phyloP scores from a whole-genome alignment of 164 flowering plant genomes.

The Amborella trichopoda region DNA sequence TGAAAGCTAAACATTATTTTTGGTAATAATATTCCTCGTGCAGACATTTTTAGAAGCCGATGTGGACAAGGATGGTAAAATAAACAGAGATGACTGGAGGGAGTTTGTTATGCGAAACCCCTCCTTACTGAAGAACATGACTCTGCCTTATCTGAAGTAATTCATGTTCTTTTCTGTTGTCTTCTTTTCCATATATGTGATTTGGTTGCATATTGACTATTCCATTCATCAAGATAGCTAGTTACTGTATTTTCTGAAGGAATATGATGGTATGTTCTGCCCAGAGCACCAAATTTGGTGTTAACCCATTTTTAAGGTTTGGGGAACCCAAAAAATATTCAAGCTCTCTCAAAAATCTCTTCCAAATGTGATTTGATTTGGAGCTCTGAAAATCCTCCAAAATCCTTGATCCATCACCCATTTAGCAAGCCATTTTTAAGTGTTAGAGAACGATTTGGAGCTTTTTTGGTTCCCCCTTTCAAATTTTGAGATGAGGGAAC shows the following conservation, averaged over 20 bases:
- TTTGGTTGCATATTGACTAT: background rate
- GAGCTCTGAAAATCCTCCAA: too few relatives aligned
- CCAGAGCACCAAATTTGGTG: too few relatives aligned
- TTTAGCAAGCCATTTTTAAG: too few relatives aligned
- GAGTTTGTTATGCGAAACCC: constrained; percentile 55
- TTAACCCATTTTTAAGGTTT: too few relatives aligned
- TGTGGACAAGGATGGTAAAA: constrained; percentile 63
- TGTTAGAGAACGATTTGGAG: too few relatives aligned
- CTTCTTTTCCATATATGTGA: background rate
- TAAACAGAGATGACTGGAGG: constrained; percentile 65
- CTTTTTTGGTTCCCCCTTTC: too few relatives aligned
- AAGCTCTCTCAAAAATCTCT: too few relatives aligned
- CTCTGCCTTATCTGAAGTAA: constrained; percentile 80
- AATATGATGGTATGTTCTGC: background rate
- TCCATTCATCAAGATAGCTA: background rate
- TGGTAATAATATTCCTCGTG: background rate
- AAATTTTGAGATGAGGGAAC: too few relatives aligned
- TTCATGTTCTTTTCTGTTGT: background rate
- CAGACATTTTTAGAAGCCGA: constrained; percentile 93
- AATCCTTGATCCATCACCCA: too few relatives aligned
- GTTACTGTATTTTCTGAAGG: background rate
- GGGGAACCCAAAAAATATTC: too few relatives aligned
- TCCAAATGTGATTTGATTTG: too few relatives aligned
- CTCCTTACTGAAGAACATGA: constrained; percentile 68
- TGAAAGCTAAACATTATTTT: background rate